phyloP scores from a whole-genome alignment of 441 rosid species.

The Pelargonium citronellum region DNA sequence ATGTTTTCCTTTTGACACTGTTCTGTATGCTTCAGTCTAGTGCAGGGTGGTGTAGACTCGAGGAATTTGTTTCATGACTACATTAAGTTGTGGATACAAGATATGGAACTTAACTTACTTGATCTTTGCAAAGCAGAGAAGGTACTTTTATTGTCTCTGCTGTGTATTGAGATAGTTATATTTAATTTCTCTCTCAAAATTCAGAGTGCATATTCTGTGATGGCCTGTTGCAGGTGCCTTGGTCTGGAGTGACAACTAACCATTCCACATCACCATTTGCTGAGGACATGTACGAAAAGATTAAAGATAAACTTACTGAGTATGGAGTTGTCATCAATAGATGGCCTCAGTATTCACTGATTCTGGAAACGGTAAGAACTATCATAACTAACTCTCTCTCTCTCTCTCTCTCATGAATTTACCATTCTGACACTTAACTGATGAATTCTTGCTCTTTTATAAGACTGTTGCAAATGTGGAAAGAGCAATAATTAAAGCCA shows the following conservation, averaged over 20 bases:
- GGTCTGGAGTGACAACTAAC: conserved; percentile 80
- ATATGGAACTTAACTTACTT: conserved; percentile 84
- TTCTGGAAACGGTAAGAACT: conserved; percentile 71
- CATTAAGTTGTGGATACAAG: conserved; percentile 90
- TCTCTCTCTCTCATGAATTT: not conserved
- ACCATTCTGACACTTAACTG: not conserved
- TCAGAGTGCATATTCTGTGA: conserved; percentile 13
- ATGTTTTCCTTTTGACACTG: conserved; percentile 21
- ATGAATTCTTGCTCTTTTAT: conserved; percentile 18
- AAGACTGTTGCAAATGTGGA: conserved; percentile 80
- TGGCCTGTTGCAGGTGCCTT: conserved; percentile 57
- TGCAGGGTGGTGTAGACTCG: conserved; percentile 73
- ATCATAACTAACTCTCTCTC: not conserved
- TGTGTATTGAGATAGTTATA: not conserved
- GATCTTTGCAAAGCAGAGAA: conserved; percentile 89
- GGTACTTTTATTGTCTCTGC: too few relatives aligned
- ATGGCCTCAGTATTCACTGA: conserved; percentile 87
- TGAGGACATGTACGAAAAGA: conserved; percentile 85
- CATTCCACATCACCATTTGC: conserved; percentile 92
- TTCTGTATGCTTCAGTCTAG: conserved; percentile 47
- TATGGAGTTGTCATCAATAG: conserved; percentile 85
- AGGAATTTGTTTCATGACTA: conserved; percentile 66
- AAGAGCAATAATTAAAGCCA: conserved; percentile 74
- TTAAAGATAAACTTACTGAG: conserved; percentile 58
- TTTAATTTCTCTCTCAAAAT: not conserved